phyloP scores from a whole-genome alignment of 1,284 basidiomycete genomes.

The Moniliella sp. region DNA sequence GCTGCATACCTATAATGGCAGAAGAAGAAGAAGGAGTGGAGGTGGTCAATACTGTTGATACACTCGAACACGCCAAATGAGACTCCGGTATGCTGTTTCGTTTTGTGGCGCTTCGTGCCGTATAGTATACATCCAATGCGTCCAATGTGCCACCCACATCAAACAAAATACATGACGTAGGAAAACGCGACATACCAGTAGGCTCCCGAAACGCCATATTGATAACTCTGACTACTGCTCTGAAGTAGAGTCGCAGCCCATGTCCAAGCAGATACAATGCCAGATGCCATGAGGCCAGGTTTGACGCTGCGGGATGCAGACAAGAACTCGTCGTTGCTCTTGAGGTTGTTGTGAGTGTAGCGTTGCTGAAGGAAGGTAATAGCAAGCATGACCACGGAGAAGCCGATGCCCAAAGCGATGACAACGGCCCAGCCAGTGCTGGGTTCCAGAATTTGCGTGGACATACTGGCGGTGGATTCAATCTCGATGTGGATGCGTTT shows the following conservation, averaged over 20 bases:
- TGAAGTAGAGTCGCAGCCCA: slow-evolving; percentile 42
- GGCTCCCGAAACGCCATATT: background rate
- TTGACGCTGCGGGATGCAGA: slow-evolving; percentile 38
- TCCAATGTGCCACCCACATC: no score
- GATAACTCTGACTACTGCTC: slow-evolving; percentile 46
- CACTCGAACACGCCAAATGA: no score
- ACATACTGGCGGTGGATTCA: no score
- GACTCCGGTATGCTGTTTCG: no score
- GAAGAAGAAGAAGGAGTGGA: no score
- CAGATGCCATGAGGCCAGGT: slow-evolving; percentile 68
- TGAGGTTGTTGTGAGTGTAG: slow-evolving; percentile 14
- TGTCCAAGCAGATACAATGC: slow-evolving; percentile 46
- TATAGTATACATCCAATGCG: no score
- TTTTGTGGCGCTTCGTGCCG: no score
- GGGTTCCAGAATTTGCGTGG: slow-evolving; percentile 12
- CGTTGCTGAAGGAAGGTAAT: slow-evolving; percentile 21
- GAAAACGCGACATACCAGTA: no score
- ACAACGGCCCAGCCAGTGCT: slow-evolving; percentile 29
- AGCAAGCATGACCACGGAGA: slow-evolving; percentile 18
- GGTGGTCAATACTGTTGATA: no score
- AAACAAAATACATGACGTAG: no score
- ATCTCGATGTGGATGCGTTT: no score
- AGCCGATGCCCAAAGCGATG: slow-evolving; percentile 21
- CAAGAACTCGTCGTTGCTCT: slow-evolving; percentile 25
- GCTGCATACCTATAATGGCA: no score